Evolutionary conservation across 805 yeast species (phyloP).

Genomic region (Phaffomyces antillensis): DNA sequence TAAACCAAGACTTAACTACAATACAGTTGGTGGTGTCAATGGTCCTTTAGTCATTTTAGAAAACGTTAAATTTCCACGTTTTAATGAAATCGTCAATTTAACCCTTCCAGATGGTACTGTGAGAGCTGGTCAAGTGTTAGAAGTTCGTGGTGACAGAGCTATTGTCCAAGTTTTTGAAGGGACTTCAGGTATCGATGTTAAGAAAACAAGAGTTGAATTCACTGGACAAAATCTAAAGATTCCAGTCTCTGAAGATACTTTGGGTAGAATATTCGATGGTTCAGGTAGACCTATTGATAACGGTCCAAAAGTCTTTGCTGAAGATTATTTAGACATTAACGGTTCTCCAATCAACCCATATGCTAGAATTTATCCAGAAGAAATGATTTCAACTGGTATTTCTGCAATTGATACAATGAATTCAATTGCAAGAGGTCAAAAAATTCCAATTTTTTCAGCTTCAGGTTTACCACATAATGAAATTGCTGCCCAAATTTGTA

Average conservation of each 20-base stretch:
- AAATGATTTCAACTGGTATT: conserved; percentile 98
- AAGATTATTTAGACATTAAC: conserved; percentile 95
- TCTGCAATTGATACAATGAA: conserved; percentile 99
- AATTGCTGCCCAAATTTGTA: conserved; percentile 99
- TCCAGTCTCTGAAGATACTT: conserved; percentile 92
- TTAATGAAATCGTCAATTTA: conserved; percentile 92
- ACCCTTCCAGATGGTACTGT: conserved; percentile 92
- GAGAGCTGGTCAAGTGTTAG: conserved; percentile 97
- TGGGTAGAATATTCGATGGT: conserved; percentile 98
- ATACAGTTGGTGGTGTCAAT: conserved; percentile 96
- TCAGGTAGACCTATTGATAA: conserved; percentile 98
- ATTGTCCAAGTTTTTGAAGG: conserved; percentile 99
- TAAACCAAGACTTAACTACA: conserved; percentile 86
- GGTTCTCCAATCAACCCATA: conserved; percentile 98
- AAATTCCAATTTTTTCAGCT: conserved; percentile 97
- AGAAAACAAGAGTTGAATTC: conserved; percentile 94
- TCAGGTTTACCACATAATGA: conserved; percentile 99
- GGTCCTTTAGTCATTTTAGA: conserved; percentile 94
- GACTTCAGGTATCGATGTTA: conserved; percentile 97
- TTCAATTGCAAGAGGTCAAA: conserved; percentile 99
- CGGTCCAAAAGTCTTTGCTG: conserved; percentile 98
- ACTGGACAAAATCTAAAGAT: conserved; percentile 92
- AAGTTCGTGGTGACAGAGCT: conserved; percentile 95
- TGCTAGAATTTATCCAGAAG: conserved; percentile 98
- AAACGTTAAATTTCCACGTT: conserved; percentile 82